phyloP scores from a whole-genome alignment of 2,329 filamentous ascomycete species.

The Colletotrichum simmondsii region DNA sequence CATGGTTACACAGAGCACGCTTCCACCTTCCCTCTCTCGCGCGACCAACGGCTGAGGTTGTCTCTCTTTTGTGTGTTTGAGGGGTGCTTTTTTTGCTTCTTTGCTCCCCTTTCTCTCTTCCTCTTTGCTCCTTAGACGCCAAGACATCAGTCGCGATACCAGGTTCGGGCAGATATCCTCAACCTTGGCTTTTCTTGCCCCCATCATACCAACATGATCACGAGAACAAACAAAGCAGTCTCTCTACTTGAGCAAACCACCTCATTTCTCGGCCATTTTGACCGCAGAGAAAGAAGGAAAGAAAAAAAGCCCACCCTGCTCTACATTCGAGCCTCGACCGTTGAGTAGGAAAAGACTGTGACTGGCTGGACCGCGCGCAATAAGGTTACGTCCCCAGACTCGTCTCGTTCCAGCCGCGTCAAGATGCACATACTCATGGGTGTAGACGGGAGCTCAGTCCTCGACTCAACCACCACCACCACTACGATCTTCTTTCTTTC shows the following conservation, averaged over 20 bases:
- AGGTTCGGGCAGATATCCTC: background rate
- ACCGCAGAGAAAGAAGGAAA: too few species aligned
- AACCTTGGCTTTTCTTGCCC: background rate
- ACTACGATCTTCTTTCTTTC: background rate
- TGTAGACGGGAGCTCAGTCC: slow-evolving; percentile 1
- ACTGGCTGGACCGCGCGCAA: slow-evolving; percentile 14
- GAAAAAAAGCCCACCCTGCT: background rate
- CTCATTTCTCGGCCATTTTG: background rate
- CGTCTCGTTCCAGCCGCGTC: slow-evolving; percentile 32
- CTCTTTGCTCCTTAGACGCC: background rate
- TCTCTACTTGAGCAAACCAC: background rate
- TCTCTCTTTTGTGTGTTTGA: background rate
- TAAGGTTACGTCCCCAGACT: slow-evolving; percentile 34
- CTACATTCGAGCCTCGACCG: background rate
- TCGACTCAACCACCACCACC: background rate
- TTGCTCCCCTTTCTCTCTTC: background rate
- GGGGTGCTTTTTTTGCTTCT: background rate
- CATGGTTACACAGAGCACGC: background rate
- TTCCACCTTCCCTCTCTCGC: background rate
- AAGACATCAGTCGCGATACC: background rate
- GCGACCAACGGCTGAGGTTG: background rate
- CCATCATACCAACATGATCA: background rate
- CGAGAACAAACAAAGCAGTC: background rate
- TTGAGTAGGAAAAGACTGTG: slow-evolving; percentile 1
- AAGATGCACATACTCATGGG: slow-evolving; percentile 5